Evolutionary conservation across 352 stramenopile species (phyloP).

Genomic region (Phytophthora sp.): DNA sequence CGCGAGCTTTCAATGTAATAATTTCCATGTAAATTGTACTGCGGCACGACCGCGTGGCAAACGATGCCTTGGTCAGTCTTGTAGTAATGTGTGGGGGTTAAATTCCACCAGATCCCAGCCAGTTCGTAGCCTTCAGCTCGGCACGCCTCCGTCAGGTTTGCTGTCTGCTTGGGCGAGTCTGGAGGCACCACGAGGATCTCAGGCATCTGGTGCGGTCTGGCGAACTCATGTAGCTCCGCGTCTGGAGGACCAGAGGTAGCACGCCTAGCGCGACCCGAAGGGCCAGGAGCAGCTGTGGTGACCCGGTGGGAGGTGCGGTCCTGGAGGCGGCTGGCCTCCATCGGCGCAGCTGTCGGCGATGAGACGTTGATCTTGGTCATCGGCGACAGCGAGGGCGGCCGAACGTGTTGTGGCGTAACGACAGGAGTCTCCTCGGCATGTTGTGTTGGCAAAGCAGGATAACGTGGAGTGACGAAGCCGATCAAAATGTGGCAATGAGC

Average conservation of each 20-base stretch:
- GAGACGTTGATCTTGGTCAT: too few species aligned
- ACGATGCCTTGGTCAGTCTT: neutral
- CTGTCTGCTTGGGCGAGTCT: constrained; percentile 2
- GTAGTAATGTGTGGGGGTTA: constrained; percentile 29
- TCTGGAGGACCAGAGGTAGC: constrained; percentile 21
- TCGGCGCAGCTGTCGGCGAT: too few species aligned
- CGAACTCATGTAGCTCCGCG: constrained; percentile 32
- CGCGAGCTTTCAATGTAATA: constrained; percentile 21
- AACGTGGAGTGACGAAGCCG: too few species aligned
- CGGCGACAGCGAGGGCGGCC: too few species aligned
- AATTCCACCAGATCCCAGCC: constrained; percentile 30
- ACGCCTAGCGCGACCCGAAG: too few species aligned
- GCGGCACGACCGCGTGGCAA: constrained; percentile 31
- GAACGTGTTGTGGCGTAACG: too few species aligned
- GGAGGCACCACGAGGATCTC: constrained; percentile 5
- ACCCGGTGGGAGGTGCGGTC: too few species aligned
- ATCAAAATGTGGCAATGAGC: too few species aligned
- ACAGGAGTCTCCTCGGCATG: too few species aligned
- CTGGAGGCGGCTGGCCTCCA: too few species aligned
- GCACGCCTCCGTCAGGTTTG: constrained; percentile 11
- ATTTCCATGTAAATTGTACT: constrained; percentile 37
- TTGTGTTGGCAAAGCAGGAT: too few species aligned
- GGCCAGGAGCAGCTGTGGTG: too few species aligned
- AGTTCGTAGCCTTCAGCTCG: constrained; percentile 5
- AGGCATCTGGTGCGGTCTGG: constrained; percentile 25